A percentile compares a stretch with the other conserved stretches of the same genome.
These are phyloP conservation scores for Pugionium dolabratum DNA, from an alignment of 345 rosid species.

Conservation along the genomic window DNA sequence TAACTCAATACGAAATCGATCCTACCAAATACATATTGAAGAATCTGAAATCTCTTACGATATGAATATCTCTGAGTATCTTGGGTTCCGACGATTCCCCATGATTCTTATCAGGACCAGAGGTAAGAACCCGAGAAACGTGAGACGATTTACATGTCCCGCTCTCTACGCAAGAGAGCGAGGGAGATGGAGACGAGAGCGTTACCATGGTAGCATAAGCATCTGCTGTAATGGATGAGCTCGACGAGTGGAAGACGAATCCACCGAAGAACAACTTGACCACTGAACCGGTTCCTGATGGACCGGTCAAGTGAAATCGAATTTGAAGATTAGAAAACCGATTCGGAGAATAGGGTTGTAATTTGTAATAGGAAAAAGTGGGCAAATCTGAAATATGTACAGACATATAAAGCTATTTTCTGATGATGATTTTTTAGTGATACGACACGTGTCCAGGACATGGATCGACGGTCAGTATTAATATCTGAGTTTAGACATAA, in stretches of 20 bases:
- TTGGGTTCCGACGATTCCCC: constrained; percentile 40
- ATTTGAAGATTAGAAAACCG: background rate
- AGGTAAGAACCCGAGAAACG: constrained; percentile 49
- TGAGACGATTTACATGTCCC: constrained; percentile 45
- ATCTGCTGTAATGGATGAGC: constrained; percentile 20
- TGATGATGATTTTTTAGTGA: background rate
- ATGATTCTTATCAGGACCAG: constrained; percentile 41
- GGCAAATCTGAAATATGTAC: background rate
- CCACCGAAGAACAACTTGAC: background rate
- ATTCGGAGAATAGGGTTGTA: background rate
- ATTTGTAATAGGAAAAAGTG: background rate
- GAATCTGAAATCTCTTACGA: constrained; percentile 49
- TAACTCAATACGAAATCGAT: background rate
- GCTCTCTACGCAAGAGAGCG: constrained; percentile 56
- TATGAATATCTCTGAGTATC: constrained; percentile 65
- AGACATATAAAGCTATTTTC: background rate
- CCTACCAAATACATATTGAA: background rate
- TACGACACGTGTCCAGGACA: constrained; percentile 32
- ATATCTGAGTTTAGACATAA: constrained; percentile 17
- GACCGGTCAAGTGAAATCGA: constrained; percentile 21
- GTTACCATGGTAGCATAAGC: constrained; percentile 49
- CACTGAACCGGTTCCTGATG: constrained; percentile 11
- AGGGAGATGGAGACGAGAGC: constrained; percentile 62
- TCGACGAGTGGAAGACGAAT: constrained; percentile 16
- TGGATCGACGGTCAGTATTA: constrained; percentile 22